Conservation (phyloP, 2,329 filamentous ascomycete genomes). For the Fusarium annulatum region DNA sequence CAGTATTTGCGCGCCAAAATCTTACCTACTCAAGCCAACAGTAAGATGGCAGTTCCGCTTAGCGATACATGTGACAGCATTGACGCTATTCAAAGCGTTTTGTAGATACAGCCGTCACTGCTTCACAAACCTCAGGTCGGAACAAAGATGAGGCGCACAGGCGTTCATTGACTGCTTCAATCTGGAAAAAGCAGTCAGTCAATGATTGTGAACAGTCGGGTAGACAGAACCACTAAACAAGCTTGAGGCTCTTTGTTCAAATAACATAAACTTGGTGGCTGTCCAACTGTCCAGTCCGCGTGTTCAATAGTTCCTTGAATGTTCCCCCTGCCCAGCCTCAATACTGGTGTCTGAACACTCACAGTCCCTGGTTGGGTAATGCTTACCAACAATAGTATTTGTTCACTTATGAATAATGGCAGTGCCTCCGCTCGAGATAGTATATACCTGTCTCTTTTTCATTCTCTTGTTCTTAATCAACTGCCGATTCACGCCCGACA, state of each 20-base stretch:
- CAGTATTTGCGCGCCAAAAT: too few relatives aligned
- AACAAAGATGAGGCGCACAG: background rate
- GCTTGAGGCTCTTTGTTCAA: background rate
- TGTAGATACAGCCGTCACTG: background rate
- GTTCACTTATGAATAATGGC: background rate
- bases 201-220: background rate
- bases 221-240: background rate
- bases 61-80: background rate
- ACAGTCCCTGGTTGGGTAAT: background rate
- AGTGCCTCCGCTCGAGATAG: background rate
- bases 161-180: background rate
- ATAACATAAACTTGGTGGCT: background rate
- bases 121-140: background rate
- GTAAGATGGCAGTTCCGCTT: too few relatives aligned
- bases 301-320: background rate
- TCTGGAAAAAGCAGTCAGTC: background rate
- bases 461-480: background rate
- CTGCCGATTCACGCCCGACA: background rate
- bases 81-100: too few relatives aligned
- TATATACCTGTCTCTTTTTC: background rate
- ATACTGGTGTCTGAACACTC: background rate
- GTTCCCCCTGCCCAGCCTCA: background rate
- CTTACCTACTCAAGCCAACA: background rate
- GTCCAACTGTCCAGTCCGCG: background rate
- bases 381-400: background rate